Conservation (phyloP, 1,284 basidiomycete species). For the Ceratobasidium sp. region DNA sequence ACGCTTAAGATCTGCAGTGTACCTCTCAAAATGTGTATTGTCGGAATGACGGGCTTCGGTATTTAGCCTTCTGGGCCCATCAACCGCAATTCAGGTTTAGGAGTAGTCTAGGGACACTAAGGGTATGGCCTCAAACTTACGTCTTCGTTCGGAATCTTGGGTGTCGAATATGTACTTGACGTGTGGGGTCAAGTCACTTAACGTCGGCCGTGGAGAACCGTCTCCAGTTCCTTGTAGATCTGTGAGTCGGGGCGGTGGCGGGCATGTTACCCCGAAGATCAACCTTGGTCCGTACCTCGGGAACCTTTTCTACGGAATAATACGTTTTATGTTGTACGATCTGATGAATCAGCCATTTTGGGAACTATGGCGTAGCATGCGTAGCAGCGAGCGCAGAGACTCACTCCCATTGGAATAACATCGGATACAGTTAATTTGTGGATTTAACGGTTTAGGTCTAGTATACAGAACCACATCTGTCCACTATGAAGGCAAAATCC, state of each 20-base stretch:
- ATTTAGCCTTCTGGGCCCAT: conserved; percentile 1
- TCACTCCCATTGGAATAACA: not conserved
- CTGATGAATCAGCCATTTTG: not conserved
- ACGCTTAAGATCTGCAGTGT: not conserved
- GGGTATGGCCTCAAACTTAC: conserved; percentile 23
- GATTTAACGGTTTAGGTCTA: conserved; percentile 23
- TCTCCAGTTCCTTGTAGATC: conserved; percentile 28
- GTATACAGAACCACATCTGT: conserved; percentile 19
- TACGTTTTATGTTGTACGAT: not conserved
- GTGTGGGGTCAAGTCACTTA: not conserved
- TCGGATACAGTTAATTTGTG: not conserved
- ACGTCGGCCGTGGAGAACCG: not conserved
- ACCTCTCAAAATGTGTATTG: not conserved
- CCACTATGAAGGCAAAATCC: conserved; percentile 6
- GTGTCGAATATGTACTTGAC: not conserved
- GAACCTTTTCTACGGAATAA: conserved; percentile 15
- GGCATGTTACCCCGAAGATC: conserved; percentile 14
- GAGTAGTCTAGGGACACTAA: conserved; percentile 24
- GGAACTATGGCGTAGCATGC: not conserved
- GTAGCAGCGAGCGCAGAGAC: not conserved
- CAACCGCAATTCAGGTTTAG: not conserved
- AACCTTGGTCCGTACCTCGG: conserved; percentile 3
- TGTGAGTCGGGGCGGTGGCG: not conserved
- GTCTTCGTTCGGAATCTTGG: not conserved
- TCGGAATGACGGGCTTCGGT: not conserved